Conservation (phyloP, 2,329 filamentous ascomycete genomes). For the Chrysoporthe deuterocubensis region DNA sequence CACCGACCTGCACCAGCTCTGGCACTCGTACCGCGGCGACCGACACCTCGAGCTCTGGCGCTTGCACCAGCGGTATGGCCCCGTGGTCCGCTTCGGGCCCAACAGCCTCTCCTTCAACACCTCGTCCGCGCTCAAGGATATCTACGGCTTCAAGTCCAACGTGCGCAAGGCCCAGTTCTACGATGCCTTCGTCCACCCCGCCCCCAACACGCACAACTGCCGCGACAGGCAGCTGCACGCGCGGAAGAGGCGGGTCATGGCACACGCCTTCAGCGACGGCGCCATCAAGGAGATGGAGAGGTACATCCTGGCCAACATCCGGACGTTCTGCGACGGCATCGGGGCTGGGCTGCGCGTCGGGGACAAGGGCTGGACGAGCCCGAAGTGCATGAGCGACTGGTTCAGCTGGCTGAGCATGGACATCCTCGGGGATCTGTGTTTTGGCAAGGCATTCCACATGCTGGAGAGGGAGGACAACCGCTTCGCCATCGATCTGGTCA, state of each 20-base stretch:
- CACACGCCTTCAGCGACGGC: constrained; percentile 71
- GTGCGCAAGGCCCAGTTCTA: constrained; percentile 74
- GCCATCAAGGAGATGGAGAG: constrained; percentile 71
- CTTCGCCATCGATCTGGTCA: constrained; percentile 69
- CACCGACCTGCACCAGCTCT: constrained; percentile 69
- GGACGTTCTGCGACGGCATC: constrained; percentile 67
- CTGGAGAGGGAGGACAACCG: constrained; percentile 63
- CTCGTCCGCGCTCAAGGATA: constrained; percentile 66
- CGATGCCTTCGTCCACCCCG: constrained; percentile 71
- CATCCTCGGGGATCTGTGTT: constrained; percentile 64
- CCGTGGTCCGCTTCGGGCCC: constrained; percentile 74
- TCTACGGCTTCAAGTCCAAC: constrained; percentile 67
- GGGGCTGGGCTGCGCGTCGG: constrained; percentile 44
- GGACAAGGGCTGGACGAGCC: constrained; percentile 61
- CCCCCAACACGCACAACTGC: constrained; percentile 73
- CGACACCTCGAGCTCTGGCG: constrained; percentile 74
- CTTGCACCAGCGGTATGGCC: constrained; percentile 73
- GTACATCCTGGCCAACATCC: constrained; percentile 67
- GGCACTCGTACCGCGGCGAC: constrained; percentile 75
- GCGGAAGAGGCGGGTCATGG: constrained; percentile 71
- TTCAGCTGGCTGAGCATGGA: constrained; percentile 67
- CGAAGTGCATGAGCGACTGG: constrained; percentile 67
- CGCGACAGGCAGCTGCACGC: constrained; percentile 72
- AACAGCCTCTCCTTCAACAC: constrained; percentile 80
- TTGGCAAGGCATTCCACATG: constrained; percentile 67